Percentiles rank a stretch among this genome's conserved stretches.
Evolutionary conservation across 306 rosid species (phyloP).

Genomic region (Prunus campanulata): DNA sequence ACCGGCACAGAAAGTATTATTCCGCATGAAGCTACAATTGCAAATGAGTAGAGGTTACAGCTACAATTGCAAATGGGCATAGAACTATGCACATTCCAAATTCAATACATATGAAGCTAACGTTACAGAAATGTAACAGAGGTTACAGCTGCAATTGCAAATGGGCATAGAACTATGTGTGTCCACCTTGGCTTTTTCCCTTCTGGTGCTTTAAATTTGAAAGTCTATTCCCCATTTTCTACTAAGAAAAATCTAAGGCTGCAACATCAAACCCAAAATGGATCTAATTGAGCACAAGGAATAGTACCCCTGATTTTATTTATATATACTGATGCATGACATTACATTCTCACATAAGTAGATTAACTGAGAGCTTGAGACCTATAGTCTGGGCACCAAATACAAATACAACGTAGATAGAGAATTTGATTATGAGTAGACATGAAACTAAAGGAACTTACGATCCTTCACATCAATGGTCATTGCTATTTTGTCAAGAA

Average conservation of each 20-base stretch:
- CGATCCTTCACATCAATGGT: constrained; percentile 75
- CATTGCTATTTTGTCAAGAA: constrained; percentile 94
- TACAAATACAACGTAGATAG: not conserved
- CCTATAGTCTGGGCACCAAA: not conserved
- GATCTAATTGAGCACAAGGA: not conserved
- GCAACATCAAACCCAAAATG: not conserved
- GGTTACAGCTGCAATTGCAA: not conserved
- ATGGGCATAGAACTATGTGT: not conserved
- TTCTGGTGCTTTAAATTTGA: not conserved
- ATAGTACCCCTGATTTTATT: not conserved
- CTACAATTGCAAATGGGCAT: not conserved
- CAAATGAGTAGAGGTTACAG: not conserved
- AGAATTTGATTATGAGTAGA: not conserved
- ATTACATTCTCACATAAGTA: not conserved
- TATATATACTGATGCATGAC: not conserved
- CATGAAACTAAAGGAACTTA: constrained; percentile 42
- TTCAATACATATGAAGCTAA: not conserved
- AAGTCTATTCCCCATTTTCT: not conserved
- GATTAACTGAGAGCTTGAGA: not conserved
- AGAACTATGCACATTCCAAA: not conserved
- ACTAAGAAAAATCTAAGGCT: not conserved
- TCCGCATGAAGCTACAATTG: not conserved
- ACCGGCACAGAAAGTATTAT: not conserved
- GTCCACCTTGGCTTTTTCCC: not conserved
- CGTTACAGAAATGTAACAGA: not conserved